Conservation (phyloP, 2,329 filamentous ascomycete genomes). For the Ophiosphaerella korrae region DNA sequence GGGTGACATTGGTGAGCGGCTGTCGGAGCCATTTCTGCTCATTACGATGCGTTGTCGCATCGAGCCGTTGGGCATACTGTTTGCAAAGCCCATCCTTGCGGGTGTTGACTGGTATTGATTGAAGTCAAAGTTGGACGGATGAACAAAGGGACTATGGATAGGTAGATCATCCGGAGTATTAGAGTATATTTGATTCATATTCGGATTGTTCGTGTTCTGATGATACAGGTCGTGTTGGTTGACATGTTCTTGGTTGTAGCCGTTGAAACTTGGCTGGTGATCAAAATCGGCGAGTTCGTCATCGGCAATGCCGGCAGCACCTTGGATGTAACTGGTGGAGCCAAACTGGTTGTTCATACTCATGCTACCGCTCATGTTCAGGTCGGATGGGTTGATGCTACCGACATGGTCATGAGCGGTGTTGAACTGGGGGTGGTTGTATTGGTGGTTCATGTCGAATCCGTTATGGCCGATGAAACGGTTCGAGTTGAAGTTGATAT, state of each 20-base stretch:
- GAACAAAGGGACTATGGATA: conserved; percentile 86
- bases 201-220: conserved; percentile 56
- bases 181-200: conserved; percentile 78
- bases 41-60: conserved; percentile 49
- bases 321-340: conserved; percentile 73
- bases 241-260: conserved; percentile 62
- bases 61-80: conserved; percentile 39
- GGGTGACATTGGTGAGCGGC: conserved; percentile 80
- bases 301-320: conserved; percentile 79
- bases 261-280: conserved; percentile 47
- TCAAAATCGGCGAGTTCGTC: conserved; percentile 81
- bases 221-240: conserved; percentile 62
- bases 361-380: conserved; percentile 70
- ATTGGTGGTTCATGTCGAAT: conserved; percentile 59
- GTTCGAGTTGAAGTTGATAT: conserved; percentile 61
- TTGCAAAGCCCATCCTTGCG: conserved; percentile 54
- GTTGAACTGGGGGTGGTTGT: conserved; percentile 55
- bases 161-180: conserved; percentile 90
- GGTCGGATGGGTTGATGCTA: conserved; percentile 80
- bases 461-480: conserved; percentile 56
- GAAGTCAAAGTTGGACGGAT: conserved; percentile 71
- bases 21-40: conserved; percentile 70
- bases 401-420: conserved; percentile 43
- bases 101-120: conserved; percentile 73
- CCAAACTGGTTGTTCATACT: conserved; percentile 62